Conservation (phyloP, 306 rosid genomes). For the Sophora flavescens region DNA sequence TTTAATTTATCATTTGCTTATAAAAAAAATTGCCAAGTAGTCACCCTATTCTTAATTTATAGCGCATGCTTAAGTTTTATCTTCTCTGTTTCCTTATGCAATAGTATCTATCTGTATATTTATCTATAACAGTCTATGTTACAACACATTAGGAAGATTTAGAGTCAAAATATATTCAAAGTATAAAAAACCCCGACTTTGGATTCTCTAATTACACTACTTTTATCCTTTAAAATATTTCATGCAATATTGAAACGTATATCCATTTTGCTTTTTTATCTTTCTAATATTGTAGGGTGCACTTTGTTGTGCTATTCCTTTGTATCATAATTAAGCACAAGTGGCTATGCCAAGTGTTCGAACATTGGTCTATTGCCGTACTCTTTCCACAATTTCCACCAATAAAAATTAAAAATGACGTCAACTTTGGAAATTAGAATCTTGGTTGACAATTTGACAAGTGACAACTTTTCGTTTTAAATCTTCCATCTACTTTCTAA, state of each 20-base stretch:
- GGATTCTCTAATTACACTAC: slow-evolving; percentile 38
- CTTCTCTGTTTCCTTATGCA: neutral
- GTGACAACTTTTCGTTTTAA: slow-evolving; percentile 41
- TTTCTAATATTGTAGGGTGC: slow-evolving; percentile 2
- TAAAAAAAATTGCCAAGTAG: no score
- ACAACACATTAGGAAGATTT: neutral
- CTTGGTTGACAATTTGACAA: slow-evolving; percentile 29
- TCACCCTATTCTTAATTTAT: no score
- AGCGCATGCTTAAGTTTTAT: neutral
- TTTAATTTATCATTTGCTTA: no score
- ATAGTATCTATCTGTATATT: neutral
- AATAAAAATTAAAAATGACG: slow-evolving; percentile 32
- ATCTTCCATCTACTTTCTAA: slow-evolving; percentile 27
- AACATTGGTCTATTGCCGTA: slow-evolving; percentile 31
- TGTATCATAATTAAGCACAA: slow-evolving; percentile 42
- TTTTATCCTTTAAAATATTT: neutral
- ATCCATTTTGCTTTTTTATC: slow-evolving; percentile 14
- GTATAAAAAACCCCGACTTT: neutral
- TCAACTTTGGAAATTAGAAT: slow-evolving; percentile 40
- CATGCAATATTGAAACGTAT: slow-evolving; percentile 3
- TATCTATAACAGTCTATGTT: neutral
- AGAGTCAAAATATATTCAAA: slow-evolving; percentile 30
- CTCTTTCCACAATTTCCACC: slow-evolving; percentile 39
- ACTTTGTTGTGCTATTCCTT: slow-evolving; percentile 44
- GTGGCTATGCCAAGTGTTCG: slow-evolving; percentile 47